phyloP scores from a whole-genome alignment of 768 basidiomycete genomes.

The Chalciporus piperatus region DNA sequence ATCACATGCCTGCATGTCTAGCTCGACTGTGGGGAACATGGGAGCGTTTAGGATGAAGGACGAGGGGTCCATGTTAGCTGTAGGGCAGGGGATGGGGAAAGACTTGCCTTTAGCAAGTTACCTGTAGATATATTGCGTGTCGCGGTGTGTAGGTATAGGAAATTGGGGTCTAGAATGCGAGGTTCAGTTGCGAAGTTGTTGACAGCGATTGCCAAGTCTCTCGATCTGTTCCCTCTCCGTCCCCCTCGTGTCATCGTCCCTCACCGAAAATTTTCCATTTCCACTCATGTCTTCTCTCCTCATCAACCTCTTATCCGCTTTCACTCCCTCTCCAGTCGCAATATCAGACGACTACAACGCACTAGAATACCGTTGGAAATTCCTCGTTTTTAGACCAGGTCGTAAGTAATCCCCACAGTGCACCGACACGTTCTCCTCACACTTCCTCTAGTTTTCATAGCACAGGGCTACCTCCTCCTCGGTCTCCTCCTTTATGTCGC shows the following conservation, averaged over 20 bases:
- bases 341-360: constrained; percentile 64
- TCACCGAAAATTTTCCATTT: neutral
- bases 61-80: constrained; percentile 26
- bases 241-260: neutral
- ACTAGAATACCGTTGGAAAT: constrained; percentile 67
- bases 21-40: constrained; percentile 24
- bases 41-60: constrained; percentile 12
- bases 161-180: neutral
- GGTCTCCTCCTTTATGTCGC: constrained; percentile 55
- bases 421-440: too few species aligned
- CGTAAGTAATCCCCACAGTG: neutral
- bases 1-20: constrained; percentile 31
- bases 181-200: too few species aligned
- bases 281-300: constrained; percentile 12
- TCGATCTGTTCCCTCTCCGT: constrained; percentile 7
- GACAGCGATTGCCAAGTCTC: too few species aligned
- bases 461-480: constrained; percentile 57
- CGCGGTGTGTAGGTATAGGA: neutral
- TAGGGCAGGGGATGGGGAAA: neutral
- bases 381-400: constrained; percentile 79
- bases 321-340: neutral
- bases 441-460: constrained; percentile 51
- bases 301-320: constrained; percentile 13
- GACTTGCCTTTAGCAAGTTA: constrained; percentile 18
- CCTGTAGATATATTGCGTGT: neutral